Base-by-base conservation (phyloP, 1,139 yeast species). In the Eremothecium gossypii region DNA sequence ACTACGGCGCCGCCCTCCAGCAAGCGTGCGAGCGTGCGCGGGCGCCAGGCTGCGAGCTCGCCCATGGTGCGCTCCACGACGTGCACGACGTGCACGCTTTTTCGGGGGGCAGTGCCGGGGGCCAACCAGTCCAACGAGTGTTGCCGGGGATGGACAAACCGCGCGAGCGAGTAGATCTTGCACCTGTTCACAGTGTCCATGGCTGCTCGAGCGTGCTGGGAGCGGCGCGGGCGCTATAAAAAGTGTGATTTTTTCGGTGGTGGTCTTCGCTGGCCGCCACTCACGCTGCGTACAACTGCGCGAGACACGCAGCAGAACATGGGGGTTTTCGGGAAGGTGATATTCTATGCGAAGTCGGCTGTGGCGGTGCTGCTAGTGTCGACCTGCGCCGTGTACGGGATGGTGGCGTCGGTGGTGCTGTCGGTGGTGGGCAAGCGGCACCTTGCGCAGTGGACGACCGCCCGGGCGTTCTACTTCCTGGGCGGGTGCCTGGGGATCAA, bases 391-490 rank as follows among this genome's bases (percentile, higher is more conserved):
- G 49, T 78, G 8, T 81, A 81, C 52, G 95, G 96, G 41, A 87
- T 85, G 1, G 44, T 82, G 10, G 83, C 91, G 11, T 86, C 96
- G 2, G 62, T 84, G 2, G 48, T 78, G 9, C 69, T 86, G 43
- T 67, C 86, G 3, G 45, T 86, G 10, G 52, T 80, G 10, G 94
- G 96, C 30, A 83, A 83, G 61, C 79, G 77, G 51, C 79, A 83
- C 43, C 70, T 86, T 42, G 79, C 95, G 2, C 99, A 93, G 65
- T 87, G 89, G 77, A 71, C 87, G 14, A 86, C 91, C 11, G 98
- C 96, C 2, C 71, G 95, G 49, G 82, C 79, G 33, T 89, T 84
- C 58, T 83, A 83, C 61, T 61, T 66, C 51, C 57, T 76, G 3
- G 73, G 83, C 61, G 74, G 84, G 30, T 42, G 80, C 2, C 65